Base-by-base conservation (phyloP, 2,329 filamentous ascomycete genomes). In the Aureobasidium namibiae region DNA sequence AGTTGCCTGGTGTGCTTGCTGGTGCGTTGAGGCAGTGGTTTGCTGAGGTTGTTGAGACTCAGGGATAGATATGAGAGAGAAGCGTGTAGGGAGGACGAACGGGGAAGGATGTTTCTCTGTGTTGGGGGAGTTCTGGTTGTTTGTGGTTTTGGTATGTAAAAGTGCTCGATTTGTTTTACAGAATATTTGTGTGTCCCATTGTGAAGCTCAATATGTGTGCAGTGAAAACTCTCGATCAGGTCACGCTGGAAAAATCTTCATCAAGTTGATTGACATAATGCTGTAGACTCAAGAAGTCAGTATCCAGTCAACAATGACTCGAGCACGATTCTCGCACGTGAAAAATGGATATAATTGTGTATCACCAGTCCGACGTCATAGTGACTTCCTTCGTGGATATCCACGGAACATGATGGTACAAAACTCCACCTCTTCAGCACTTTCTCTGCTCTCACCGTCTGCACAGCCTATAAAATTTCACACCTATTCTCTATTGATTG, bases 21-120 rank as follows among this genome's bases (percentile, higher is more conserved):
- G 89, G 89, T 29, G 82, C 96, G 65, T 75, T 99, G 76, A 87
- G 92, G 75, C 95, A 95, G 65, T 99, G 95, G 95, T 96, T 99
- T 79, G 86, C 89, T 4, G 83, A 86, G 69, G 82, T 86, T 66
- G 83, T 83, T 29, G 78, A 78, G 49, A 66, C 38, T 5, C 52
- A 56, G 29, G 52, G 52, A 2, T 54, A 36, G 18, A 24, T 10
- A n/a, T n/a, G n/a, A n/a, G n/a, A n/a, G n/a, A n/a, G n/a, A n/a
- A n/a, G n/a, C n/a, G n/a, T n/a, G n/a, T n/a, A n/a, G n/a, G n/a
- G n/a, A n/a, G n/a, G n/a, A n/a, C n/a, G n/a, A n/a, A n/a, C n/a
- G n/a, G n/a, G n/a, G n/a, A n/a, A n/a, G n/a, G n/a, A n/a, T n/a
- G n/a, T n/a, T n/a, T n/a, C n/a, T n/a, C n/a, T n/a, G n/a, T n/a